Evolutionary conservation across 441 rosid species (phyloP).

Genomic region (Bocquillonia castaneifolia): DNA sequence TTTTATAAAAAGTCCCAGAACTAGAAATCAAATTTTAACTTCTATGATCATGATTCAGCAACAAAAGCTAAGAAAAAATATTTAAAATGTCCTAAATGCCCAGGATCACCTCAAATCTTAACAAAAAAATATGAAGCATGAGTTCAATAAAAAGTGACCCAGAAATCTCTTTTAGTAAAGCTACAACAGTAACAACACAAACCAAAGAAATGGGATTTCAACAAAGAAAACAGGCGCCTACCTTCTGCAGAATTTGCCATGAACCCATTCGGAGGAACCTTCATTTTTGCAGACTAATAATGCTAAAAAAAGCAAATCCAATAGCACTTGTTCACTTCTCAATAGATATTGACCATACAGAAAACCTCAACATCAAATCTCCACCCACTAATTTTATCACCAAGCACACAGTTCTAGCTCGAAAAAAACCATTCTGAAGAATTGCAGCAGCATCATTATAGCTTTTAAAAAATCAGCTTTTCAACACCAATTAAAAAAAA

Average conservation of each 20-base stretch:
- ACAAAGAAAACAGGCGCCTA: constrained; percentile 23
- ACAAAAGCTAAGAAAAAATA: constrained; percentile 19
- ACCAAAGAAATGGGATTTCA: constrained; percentile 14
- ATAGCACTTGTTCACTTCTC: constrained; percentile 32
- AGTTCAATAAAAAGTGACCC: background rate
- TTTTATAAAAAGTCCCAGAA: constrained; percentile 9
- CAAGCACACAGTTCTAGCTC: constrained; percentile 29
- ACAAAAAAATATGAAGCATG: constrained; percentile 17
- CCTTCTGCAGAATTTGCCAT: constrained; percentile 71
- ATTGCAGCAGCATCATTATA: constrained; percentile 11
- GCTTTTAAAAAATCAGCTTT: constrained; percentile 15
- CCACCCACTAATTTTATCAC: constrained; percentile 24
- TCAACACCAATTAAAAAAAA: background rate
- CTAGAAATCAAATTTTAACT: constrained; percentile 24
- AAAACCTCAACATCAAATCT: constrained; percentile 22
- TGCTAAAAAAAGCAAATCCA: constrained; percentile 26
- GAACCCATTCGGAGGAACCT: constrained; percentile 80
- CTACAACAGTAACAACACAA: background rate
- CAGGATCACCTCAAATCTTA: constrained; percentile 24
- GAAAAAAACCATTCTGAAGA: constrained; percentile 1
- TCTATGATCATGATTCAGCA: constrained; percentile 9
- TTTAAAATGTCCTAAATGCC: constrained; percentile 7
- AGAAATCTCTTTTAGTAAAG: background rate
- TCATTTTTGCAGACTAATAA: constrained; percentile 47
- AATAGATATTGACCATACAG: constrained; percentile 14